Base-by-base conservation (phyloP, 768 basidiomycete genomes). In the Phaffia australis region DNA sequence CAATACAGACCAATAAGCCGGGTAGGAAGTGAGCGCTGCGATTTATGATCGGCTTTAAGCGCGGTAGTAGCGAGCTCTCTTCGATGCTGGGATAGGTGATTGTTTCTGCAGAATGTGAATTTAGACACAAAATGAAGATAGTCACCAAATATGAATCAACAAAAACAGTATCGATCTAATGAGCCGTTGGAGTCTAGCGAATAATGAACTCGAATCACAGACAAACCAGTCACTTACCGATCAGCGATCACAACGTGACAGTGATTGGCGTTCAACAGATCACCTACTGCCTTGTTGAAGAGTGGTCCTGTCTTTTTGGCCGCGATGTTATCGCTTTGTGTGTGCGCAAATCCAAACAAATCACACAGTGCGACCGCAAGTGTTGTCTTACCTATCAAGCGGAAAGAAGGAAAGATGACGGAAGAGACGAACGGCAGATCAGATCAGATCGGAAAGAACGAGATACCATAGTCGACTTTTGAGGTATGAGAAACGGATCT, bases 301-400 rank as follows among this genome's bases (percentile, higher is more conserved):
- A 74, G 69, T 0, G 84, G 80, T 0, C 81, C 89, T 1, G 86
- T 61, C 74, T 86, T 90, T 78, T 91, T 97, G 48, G 75, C 81
- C 50, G 80, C 79, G 4, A 97, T 81, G 72, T 98, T 89, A 74
- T 99, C 95, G 72, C 87, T 89, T 74, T 98, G 95, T 0, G 88
- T 90, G 74, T 98, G 95, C 0, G 82, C 91, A 68, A 90, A 94
- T 0, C 81, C 82, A 72, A 93, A 97, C 2, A 99, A 81, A 62
- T 86, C 81, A 2, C 80, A 70, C 21, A 98, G 81, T 1, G 89
- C 90, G 21, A 95, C 79, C 0, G 88, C 81, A 16, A 98, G 80
- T 0, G 87, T 77, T 0, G 93, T 98, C 79, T 97, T 98, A 32
- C 92, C 90, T 90, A 71, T 23, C 29, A n/a, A 11, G 29, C 15